These are phyloP conservation scores for Scheffersomyces parashehatae DNA, from an alignment of 1,139 yeast species.

Conservation along the genomic window DNA sequence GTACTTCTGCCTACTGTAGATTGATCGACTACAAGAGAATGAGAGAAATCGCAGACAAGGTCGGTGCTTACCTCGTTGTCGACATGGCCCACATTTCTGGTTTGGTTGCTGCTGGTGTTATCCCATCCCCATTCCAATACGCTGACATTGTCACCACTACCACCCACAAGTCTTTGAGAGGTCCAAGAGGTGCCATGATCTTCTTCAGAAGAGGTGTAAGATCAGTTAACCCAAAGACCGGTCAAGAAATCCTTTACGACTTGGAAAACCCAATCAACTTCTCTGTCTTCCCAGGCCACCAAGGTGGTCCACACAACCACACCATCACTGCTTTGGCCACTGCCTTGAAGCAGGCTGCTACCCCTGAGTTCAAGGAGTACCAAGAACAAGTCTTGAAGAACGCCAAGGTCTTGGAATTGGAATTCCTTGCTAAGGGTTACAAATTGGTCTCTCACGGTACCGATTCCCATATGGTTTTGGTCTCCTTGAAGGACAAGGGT, in stretches of 20 bases:
- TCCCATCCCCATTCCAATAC: constrained; percentile 93
- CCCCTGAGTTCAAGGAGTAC: constrained; percentile 89
- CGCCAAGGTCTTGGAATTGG: constrained; percentile 80
- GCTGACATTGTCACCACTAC: constrained; percentile 98
- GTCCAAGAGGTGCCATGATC: constrained; percentile 99
- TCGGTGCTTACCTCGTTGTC: constrained; percentile 92
- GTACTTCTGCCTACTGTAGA: constrained; percentile 97
- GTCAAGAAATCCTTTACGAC: constrained; percentile 85
- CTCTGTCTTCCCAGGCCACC: constrained; percentile 99
- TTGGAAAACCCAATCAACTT: constrained; percentile 94
- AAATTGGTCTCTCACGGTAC: constrained; percentile 91
- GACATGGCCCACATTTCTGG: constrained; percentile 99
- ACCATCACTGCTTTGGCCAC: constrained; percentile 97
- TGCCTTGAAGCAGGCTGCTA: constrained; percentile 90
- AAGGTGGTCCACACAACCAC: constrained; percentile 99
- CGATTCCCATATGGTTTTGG: constrained; percentile 93
- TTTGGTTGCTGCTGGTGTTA: constrained; percentile 92
- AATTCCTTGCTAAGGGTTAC: constrained; percentile 71
- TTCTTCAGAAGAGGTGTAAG: constrained; percentile 97
- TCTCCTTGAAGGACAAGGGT: constrained; percentile 83
- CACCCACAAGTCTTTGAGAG: constrained; percentile 96
- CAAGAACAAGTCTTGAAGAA: constrained; percentile 87
- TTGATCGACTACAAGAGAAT: constrained; percentile 92
- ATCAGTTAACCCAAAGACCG: constrained; percentile 85
- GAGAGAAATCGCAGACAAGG: constrained; percentile 95